Conservation (phyloP, 83 land plant genomes). For the Diphasiastrum complanatum region DNA sequence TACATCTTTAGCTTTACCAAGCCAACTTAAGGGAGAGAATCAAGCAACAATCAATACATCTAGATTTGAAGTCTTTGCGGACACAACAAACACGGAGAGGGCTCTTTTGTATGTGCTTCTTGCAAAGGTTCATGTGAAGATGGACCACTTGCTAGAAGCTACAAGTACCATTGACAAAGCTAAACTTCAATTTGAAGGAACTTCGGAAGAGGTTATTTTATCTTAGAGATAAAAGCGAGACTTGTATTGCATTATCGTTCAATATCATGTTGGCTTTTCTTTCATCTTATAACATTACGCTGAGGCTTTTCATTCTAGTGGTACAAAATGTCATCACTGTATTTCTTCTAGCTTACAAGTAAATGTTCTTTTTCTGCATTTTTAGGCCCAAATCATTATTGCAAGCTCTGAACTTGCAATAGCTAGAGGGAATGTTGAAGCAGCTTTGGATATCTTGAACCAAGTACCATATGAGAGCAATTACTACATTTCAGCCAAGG, state of each 20-base stretch:
- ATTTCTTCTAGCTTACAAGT: too few relatives aligned
- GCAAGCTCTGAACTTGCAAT: slow-evolving; percentile 12
- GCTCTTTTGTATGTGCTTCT: slow-evolving; percentile 17
- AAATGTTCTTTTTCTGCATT: neutral
- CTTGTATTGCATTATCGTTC: too few relatives aligned
- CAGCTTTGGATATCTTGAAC: slow-evolving; percentile 14
- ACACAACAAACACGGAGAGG: slow-evolving; percentile 13
- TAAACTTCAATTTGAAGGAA: slow-evolving; percentile 12
- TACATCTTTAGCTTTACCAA: slow-evolving; percentile 11
- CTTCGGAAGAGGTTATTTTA: slow-evolving; percentile 23
- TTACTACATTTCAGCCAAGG: slow-evolving; percentile 17
- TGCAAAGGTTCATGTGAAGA: slow-evolving; percentile 17
- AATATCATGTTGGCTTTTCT: too few relatives aligned
- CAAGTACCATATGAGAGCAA: slow-evolving; percentile 18
- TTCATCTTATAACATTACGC: too few relatives aligned
- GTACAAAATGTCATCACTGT: too few relatives aligned
- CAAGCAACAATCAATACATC: neutral
- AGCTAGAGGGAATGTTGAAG: slow-evolving; percentile 18
- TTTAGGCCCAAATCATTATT: slow-evolving; percentile 15
- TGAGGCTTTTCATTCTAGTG: too few relatives aligned
- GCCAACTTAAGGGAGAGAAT: too few relatives aligned
- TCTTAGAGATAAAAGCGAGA: too few relatives aligned
- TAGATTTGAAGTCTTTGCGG: slow-evolving; percentile 8
- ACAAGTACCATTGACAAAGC: slow-evolving; percentile 24
- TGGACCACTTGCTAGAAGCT: slow-evolving; percentile 17